These are phyloP conservation scores for Lactarius pseudohatsudake DNA, from an alignment of 768 basidiomycete species.

Conservation along the genomic window DNA sequence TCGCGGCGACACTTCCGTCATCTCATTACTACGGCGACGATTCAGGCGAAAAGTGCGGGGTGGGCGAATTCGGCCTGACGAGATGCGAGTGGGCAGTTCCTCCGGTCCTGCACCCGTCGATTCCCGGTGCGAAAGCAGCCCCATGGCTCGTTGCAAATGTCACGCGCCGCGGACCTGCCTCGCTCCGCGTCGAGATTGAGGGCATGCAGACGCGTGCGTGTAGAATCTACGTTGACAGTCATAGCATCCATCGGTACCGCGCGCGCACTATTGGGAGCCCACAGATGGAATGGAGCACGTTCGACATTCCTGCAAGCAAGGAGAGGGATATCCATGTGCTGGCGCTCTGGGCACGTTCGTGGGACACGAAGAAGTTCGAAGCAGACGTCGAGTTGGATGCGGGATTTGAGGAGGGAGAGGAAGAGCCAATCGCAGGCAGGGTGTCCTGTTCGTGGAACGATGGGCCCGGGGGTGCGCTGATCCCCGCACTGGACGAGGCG, in stretches of 20 bases:
- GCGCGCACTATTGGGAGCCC: constrained; percentile 11
- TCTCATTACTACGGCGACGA: no score
- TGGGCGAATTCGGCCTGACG: no score
- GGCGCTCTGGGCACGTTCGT: constrained; percentile 20
- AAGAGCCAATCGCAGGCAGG: constrained; percentile 4
- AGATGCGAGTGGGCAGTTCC: no score
- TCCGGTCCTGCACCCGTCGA: no score
- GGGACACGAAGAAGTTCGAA: constrained; percentile 20
- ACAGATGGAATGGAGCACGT: constrained; percentile 9
- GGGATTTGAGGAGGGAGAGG: not conserved
- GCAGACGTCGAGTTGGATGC: constrained; percentile 20
- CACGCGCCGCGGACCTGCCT: no score
- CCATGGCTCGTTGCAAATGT: no score
- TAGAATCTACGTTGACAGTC: no score
- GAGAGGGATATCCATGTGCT: not conserved
- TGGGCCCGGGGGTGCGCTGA: constrained; percentile 10
- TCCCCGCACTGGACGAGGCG: constrained; percentile 24
- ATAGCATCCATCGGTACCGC: constrained; percentile 4
- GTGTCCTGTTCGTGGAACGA: constrained; percentile 27
- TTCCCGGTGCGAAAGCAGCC: no score
- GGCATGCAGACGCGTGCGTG: no score
- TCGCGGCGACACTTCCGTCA: no score
- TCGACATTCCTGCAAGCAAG: constrained; percentile 20
- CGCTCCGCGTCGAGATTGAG: no score
- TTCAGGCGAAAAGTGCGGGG: no score